Percentiles rank a stretch among this genome's conserved stretches.
Conservation (phyloP, 495 filamentous ascomycete species). For the Endocarpon pusillum region DNA sequence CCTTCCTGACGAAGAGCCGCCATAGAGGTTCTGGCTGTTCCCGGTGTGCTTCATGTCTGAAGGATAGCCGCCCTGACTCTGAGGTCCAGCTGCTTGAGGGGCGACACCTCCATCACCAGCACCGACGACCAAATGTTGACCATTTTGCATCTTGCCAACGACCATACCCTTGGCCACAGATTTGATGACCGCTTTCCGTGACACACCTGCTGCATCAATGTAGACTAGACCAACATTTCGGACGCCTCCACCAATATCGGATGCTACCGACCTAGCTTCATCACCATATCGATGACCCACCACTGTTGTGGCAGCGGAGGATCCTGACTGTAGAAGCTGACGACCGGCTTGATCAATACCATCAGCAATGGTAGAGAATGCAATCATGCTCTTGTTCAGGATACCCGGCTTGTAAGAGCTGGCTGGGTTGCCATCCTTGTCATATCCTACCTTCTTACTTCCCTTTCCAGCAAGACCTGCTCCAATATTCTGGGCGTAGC, state of each 20-base stretch:
- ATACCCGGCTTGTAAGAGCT: constrained; percentile 70
- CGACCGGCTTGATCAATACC: constrained; percentile 74
- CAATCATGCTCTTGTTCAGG: constrained; percentile 88
- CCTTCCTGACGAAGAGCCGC: constrained; percentile 2
- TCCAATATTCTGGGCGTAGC: constrained; percentile 73
- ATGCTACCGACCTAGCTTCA: constrained; percentile 62
- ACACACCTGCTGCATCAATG: constrained; percentile 87
- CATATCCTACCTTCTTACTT: constrained; percentile 39
- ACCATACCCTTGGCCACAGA: constrained; percentile 97
- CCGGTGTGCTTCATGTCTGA: constrained; percentile 1
- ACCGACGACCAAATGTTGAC: constrained; percentile 74
- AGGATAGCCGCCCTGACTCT: constrained; percentile 1
- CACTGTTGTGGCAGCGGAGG: constrained; percentile 60
- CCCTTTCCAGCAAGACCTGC: constrained; percentile 51
- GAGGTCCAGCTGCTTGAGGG: constrained; percentile 15
- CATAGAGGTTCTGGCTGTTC: constrained; percentile 8
- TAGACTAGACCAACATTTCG: constrained; percentile 97
- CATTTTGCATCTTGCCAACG: constrained; percentile 67
- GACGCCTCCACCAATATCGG: constrained; percentile 62
- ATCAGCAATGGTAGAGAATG: constrained; percentile 87
- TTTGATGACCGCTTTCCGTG: constrained; percentile 74
- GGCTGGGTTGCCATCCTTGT: constrained; percentile 44
- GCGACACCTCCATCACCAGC: constrained; percentile 52
- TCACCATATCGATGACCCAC: constrained; percentile 70
- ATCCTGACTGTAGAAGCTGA: constrained; percentile 53